Evolutionary conservation across 495 filamentous ascomycete genomes (phyloP), one percentile per base, ranked within the genome.

Genomic region (Monascus purpureus): DNA sequence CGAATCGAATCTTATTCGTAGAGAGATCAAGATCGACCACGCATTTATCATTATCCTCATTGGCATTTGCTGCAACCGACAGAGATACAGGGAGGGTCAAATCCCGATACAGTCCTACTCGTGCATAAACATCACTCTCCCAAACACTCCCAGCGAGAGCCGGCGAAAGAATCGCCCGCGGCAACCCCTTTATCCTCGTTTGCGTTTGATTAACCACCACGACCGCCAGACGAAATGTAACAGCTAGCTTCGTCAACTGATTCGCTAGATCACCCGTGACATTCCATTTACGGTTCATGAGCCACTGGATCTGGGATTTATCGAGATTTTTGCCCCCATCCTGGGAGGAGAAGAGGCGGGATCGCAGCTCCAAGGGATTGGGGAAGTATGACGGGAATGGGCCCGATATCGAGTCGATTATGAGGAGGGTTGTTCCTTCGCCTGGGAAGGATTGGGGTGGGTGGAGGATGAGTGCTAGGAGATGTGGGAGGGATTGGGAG

Each of bases 381-480:
- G 75, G 77, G 33, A 86, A 86, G 25, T 84, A 77, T 30, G 75
- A 64, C 32, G 76, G 73, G 39, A 90, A 63, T n/a, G 80, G 59
- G 9, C 70, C 73, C 6, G 83, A 82, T 12, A 90, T 52, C 1
- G 76, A 75, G 48, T 90, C 82, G 41, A 93, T 59, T 7, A 92
- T 65, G n/a, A 93, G 41, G 1, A 93, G 61, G 13, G 53, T 61
- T 3, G 77, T 78, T 15, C 58, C 52, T 18, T 45, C 37, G 0
- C 76, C 74, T 11, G 82, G 68, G 46, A 80, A 75, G 14, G 46
- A 46, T 9, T 62, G 40, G 2, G 71, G 67, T 13, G 80, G 72
- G 34, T 75, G 70, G 18, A 70, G 54, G 19, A 93, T 50, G 4
- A 93, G 55, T 2, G 80, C 78, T 17, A 93, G 59, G 4, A 93